Evolutionary conservation across 2,329 filamentous ascomycete genomes (phyloP), one percentile per base, ranked within the genome.

Genomic region (Diaporthe capsici): DNA sequence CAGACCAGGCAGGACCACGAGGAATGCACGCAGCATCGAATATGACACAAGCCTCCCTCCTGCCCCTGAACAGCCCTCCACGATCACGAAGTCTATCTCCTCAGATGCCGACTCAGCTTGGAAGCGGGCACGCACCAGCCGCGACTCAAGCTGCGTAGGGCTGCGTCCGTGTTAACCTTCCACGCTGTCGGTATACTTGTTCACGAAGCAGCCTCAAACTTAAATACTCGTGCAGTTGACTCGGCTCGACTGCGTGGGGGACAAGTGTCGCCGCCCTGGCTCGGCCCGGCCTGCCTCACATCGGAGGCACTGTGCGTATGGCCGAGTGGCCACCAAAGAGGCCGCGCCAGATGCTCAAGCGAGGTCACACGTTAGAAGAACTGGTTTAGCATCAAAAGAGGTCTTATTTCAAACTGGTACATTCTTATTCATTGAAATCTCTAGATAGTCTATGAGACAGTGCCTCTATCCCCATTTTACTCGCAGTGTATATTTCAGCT

Each of bases 101-200:
- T 31, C 2, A 28, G 31, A 13, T 13, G 31, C 15, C 65, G 31
- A 68, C 47, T 53, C 63, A 68, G 63, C 44, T 51, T 7, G 20
- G 20, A 20, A n/a, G 25, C 4, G 4, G 44, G 5, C 61, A 28
- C 61, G 37, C 42, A 37, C 44, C 44, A 51, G 42, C 28, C 47
- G 47, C 44, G 63, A 68, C 47, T 68, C 65, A n/a, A 68, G 65
- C 44, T 51, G 31, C 34, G 31, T 53, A 39, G 39, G 65, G 47
- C 65, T 68, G 65, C 65, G 65, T 68, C 47, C 31, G 22, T 68
- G 22, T 68, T 12, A 53, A 68, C 65, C 39, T 68, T 53, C 65
- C 65, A 68, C 13, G 47, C 65, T 42, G 65, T 68, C 47, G 65
- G 47, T 39, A 68, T 22, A 28, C 22, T 68, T 8, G 22, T 25